Base-by-base conservation (phyloP, 192 early-diverging fungal genomes). In the Cetraspora pellucida region DNA sequence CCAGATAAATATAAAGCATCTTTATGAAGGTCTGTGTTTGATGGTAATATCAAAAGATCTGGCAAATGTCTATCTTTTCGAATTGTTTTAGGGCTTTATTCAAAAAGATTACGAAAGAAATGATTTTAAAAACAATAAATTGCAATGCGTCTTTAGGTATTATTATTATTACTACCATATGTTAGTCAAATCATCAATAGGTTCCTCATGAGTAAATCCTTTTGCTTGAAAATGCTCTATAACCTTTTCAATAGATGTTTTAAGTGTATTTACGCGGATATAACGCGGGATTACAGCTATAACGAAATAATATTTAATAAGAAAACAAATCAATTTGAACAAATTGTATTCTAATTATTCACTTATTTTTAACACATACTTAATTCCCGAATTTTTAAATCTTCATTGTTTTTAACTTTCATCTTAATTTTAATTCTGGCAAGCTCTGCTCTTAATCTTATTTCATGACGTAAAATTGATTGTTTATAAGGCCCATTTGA, bases 11-110 rank as follows among this genome's bases (percentile, higher is more conserved):
- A 90, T 21, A 95, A 80, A 58, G 86, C 85, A 81, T 96, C 91
- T 58, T 89, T 88, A 77, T 99, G 97, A 21, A 99, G 89, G 65
- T 97, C 97, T 3, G 92, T 92, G 58, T 90, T 91, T 4, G 94
- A 85, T 27, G 96, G 94, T 44, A 99, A 91, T 21, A 95, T 89
- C 6, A 99, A 83, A 63, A 98, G 75, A 44, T 96, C 94, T 17
- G 86, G 82, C 58, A 99, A 78, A 77, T 99, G 94, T 3, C 77
- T 77, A 81, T 99, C 97, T 44, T 83, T 73, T 11, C 80, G 78
- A 73, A 87, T 86, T 10, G 78, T 82, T 46, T 86, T 86, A 5
- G 79, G 72, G 45, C 66, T 69, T 74, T 67, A 28, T 69, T 75
- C 64, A 79, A 77, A 37, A 74, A 17, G 68, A 70, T 14, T 49